A percentile compares a stretch with the other conserved stretches of the same genome.
Evolutionary conservation across 805 yeast species (phyloP).

Genomic region (Starmerella asiatica): DNA sequence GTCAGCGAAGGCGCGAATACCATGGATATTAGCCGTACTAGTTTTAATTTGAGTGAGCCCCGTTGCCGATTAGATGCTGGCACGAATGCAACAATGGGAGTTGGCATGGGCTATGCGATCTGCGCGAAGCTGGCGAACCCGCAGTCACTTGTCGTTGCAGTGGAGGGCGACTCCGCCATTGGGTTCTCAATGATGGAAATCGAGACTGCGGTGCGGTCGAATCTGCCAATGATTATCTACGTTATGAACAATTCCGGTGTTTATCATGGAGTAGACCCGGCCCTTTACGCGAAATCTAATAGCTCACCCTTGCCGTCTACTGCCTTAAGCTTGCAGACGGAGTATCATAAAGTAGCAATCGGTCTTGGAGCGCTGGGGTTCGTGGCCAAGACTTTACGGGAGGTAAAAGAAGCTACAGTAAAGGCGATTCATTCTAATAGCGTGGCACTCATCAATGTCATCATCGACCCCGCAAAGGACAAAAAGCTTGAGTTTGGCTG

Average conservation of each 20-base stretch:
- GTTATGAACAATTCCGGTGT: conserved; percentile 68
- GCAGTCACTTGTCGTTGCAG: conserved; percentile 37
- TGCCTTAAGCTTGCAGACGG: conserved; percentile 41
- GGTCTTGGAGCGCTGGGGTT: conserved; percentile 47
- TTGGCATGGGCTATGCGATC: conserved; percentile 57
- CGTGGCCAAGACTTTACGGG: conserved; percentile 32
- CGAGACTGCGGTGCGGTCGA: conserved; percentile 50
- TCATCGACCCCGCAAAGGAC: conserved; percentile 46
- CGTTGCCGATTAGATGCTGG: conserved; percentile 55
- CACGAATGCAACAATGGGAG: conserved; percentile 67
- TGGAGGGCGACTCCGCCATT: conserved; percentile 68
- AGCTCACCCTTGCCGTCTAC: conserved; percentile 39
- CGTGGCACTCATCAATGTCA: conserved; percentile 43
- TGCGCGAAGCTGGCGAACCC: conserved; percentile 42
- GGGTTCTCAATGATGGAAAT: conserved; percentile 62
- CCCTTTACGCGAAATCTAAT: conserved; percentile 18
- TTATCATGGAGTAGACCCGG: conserved; percentile 45
- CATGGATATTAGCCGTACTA: conserved; percentile 55
- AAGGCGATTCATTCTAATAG: conserved; percentile 29
- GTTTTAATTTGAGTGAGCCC: conserved; percentile 42
- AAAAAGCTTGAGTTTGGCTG: conserved; percentile 50
- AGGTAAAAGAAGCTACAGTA: conserved; percentile 28
- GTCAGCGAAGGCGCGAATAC: conserved; percentile 68
- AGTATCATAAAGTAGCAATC: conserved; percentile 43
- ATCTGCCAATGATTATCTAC: conserved; percentile 41